phyloP scores from a whole-genome alignment of 1,284 basidiomycete species.

The Crocinoboletus sp. region DNA sequence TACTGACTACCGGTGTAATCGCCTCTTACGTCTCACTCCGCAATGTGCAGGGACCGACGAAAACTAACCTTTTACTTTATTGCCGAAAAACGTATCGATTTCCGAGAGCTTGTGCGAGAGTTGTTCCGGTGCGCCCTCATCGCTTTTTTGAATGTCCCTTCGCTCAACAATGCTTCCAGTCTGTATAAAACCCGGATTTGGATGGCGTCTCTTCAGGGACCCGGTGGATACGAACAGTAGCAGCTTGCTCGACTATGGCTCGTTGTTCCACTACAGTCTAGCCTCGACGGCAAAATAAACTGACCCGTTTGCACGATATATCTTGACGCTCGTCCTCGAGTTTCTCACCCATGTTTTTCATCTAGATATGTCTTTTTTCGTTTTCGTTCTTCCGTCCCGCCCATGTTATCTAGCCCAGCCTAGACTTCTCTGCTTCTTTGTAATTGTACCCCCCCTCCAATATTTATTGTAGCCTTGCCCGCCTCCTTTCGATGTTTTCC shows the following conservation, averaged over 20 bases:
- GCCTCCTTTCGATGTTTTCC: neutral
- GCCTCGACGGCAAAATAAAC: slow-evolving; percentile 10
- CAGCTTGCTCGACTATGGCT: neutral
- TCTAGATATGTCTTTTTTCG: slow-evolving; percentile 28
- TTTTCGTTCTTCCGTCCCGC: slow-evolving; percentile 2
- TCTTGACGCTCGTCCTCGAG: slow-evolving; percentile 20
- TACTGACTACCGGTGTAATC: neutral
- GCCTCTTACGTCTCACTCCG: neutral
- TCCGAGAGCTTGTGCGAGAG: slow-evolving; percentile 92
- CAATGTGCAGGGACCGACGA: slow-evolving; percentile 75
- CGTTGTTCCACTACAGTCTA: neutral
- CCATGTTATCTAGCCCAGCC: slow-evolving; percentile 31
- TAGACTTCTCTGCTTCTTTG: slow-evolving; percentile 21
- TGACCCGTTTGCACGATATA: slow-evolving; percentile 21
- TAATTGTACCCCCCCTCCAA: slow-evolving; percentile 26
- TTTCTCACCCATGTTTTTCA: slow-evolving; percentile 10
- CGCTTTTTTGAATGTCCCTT: neutral
- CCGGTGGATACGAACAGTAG: slow-evolving; percentile 37
- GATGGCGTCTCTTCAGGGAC: slow-evolving; percentile 61
- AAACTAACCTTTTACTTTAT: slow-evolving; percentile 98
- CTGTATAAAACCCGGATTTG: slow-evolving; percentile 74
- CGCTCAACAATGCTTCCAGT: slow-evolving; percentile 31
- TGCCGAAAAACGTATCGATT: slow-evolving; percentile 95
- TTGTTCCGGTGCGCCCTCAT: slow-evolving; percentile 66
- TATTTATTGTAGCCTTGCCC: slow-evolving; percentile 19